Base-by-base conservation (phyloP, 352 stramenopile species). In the Sclerospora graminicola region DNA sequence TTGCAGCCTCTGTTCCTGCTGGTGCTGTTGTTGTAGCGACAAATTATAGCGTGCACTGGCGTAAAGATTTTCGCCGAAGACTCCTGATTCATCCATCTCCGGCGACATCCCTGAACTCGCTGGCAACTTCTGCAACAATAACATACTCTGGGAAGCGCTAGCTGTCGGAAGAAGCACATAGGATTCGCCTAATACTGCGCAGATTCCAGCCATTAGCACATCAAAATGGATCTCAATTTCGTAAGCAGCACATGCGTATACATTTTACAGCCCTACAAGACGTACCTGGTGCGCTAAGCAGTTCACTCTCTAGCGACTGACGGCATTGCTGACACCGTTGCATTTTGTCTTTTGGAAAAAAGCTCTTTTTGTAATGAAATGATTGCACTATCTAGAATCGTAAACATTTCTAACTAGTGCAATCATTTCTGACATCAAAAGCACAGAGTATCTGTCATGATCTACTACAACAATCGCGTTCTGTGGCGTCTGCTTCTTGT, bases 131-230 rank as follows among this genome's bases (percentile, higher is more conserved):
- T 74, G 64, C 32, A 70, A 34, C 11, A 76, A 41, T 48, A 81
- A 52, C 65, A 81, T 70, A 29, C 65, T 75, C 33, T 68, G 62
- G 18, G 67, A 80, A 5, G 69, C 78, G 40, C 69, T 73, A 11
- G 68, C 67, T 14, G 74, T 82, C 21, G 76, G 76, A 16, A 88
- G 66, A 39, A 88, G 60, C 48, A 88, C 76, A 30, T 88, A 88
- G 0, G 70, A 84, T 47, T 88, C 76, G 39, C 73, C 73, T 31
- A 88, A 52, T 35, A 67, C 65, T 47, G 51, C 51, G 9, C 43
- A 16, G 35, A 20, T 15, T 4, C 20, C 8, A 19, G 2, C 7
- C 16, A 50, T 45, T 10, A 15, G 20, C 9, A 50, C 14, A 29
- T 32, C 26, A 37, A 23, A 42, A 43, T 13, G 21, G 24, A 63